Evolutionary conservation across 2,329 filamentous ascomycete genomes (phyloP), one percentile per base, ranked within the genome.

Genomic region (Orbilia oligospora): DNA sequence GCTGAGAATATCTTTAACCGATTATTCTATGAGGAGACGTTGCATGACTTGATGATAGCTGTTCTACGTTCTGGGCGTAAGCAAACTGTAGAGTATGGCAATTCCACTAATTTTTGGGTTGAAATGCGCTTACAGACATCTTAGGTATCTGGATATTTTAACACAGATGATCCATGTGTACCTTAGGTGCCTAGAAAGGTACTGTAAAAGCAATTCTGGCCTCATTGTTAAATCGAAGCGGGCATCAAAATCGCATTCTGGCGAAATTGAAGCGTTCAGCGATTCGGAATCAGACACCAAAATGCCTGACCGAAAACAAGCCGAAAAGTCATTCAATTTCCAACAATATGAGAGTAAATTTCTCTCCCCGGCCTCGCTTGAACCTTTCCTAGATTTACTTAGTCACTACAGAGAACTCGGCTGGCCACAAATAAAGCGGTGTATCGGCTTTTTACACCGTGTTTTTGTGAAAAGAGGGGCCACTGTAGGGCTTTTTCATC

Each of bases 1-100:
- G 95, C 96, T 0, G 95, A 99, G 83, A 99, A 99, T 81, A 97
- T 97, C 12, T 90, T 97, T 66, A 97, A 92, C 82, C 93, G 95
- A 79, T 93, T 99, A n/a, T 99, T 99, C 84, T 99, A 99, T 85
- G 96, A 99, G 84, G 94, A 98, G 83, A 90, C 93, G 0, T 97
- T 94, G 0, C 94, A 99, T 82, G 95, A 99, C 79, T 88, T 92
- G 24, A 89, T 99, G 65, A 89, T 95, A 33, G 89, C 90, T 76
- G 92, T 97, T 67, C 87, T 95, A 0, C 88, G 91, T 80, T 91
- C 89, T n/a, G 98, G 97, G 86, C 97, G 97, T 81, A 93, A 95
- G 77, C 96, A 98, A 85, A 92, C 93, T 0, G 96, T 97, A 81
- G 93, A 94, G 70, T 81, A 68, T 36, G 68, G n/a, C 51, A 41